Percentiles rank a stretch among this genome's conserved stretches.
These are phyloP conservation scores for Vigna angularis DNA, from an alignment of 306 rosid genomes.

Conservation along the genomic window DNA sequence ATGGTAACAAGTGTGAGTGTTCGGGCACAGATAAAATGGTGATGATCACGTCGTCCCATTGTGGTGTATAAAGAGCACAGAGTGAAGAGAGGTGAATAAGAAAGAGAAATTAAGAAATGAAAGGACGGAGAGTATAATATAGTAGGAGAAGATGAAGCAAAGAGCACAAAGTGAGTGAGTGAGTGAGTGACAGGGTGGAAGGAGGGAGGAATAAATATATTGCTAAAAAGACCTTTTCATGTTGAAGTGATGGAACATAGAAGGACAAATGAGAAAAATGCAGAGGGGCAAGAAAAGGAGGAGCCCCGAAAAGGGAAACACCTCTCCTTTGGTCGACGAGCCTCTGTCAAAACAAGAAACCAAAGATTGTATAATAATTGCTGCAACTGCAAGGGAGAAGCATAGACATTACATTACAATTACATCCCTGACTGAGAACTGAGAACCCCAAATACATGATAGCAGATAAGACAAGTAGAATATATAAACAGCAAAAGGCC, in stretches of 20 bases:
- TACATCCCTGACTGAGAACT: constrained; percentile 32
- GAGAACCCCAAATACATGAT: constrained; percentile 41
- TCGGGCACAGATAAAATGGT: constrained; percentile 40
- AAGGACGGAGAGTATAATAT: constrained; percentile 27
- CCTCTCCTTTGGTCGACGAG: constrained; percentile 59
- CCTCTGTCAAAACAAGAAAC: constrained; percentile 48
- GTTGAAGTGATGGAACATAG: constrained; percentile 74
- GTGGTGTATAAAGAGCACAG: constrained; percentile 9
- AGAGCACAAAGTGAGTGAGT: constrained; percentile 36
- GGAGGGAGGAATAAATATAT: constrained; percentile 30
- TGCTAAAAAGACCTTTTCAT: constrained; percentile 24
- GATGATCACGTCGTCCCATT: constrained; percentile 54
- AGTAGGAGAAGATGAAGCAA: constrained; percentile 9
- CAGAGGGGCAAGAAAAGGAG: constrained; percentile 54
- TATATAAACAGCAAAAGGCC: constrained; percentile 52
- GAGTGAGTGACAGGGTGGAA: constrained; percentile 30
- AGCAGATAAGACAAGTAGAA: constrained; percentile 53
- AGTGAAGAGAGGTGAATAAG: constrained; percentile 34
- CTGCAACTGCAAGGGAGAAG: constrained; percentile 35
- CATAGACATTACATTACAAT: constrained; percentile 42
- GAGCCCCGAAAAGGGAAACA: constrained; percentile 58
- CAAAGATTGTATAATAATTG: constrained; percentile 45
- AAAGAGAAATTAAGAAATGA: constrained; percentile 26
- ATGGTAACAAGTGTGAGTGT: constrained; percentile 45
- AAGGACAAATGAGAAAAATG: constrained; percentile 75